Conservation (phyloP, 2,329 filamentous ascomycete species). For the Sporothrix luriei region DNA sequence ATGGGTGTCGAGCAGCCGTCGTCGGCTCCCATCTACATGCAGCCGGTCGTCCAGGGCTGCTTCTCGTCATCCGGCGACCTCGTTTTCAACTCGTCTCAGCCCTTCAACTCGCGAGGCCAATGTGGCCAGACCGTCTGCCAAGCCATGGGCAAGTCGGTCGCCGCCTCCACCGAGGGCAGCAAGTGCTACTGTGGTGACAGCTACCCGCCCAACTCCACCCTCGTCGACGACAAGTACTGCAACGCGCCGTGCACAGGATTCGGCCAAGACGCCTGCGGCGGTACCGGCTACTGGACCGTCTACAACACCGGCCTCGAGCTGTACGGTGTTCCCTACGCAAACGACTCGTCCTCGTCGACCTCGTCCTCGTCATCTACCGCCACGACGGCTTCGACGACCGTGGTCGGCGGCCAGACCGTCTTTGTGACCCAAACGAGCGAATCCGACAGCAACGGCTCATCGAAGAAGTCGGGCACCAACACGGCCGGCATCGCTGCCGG, state of each 20-base stretch:
- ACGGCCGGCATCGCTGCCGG: slow-evolving; percentile 85
- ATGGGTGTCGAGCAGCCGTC: slow-evolving; percentile 46
- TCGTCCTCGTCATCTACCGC: slow-evolving; percentile 21
- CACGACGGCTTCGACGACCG: slow-evolving; percentile 35
- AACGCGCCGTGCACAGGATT: slow-evolving; percentile 67
- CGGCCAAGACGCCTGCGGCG: slow-evolving; percentile 65
- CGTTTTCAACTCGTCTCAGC: slow-evolving; percentile 35
- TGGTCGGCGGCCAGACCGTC: slow-evolving; percentile 34
- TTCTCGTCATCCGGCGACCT: slow-evolving; percentile 51
- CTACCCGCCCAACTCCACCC: slow-evolving; percentile 61
- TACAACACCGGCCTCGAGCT: slow-evolving; percentile 56
- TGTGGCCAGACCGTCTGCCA: slow-evolving; percentile 49
- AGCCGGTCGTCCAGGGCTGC: slow-evolving; percentile 55
- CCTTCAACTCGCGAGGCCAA: slow-evolving; percentile 48
- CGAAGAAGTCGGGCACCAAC: slow-evolving; percentile 50
- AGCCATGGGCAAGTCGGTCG: slow-evolving; percentile 55
- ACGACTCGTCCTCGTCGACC: slow-evolving; percentile 36
- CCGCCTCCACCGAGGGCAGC: slow-evolving; percentile 62
- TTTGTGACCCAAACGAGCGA: slow-evolving; percentile 38
- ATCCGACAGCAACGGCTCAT: slow-evolving; percentile 36
- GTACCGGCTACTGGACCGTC: slow-evolving; percentile 51
- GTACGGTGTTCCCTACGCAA: slow-evolving; percentile 43
- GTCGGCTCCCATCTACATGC: slow-evolving; percentile 44
- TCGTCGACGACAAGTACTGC: slow-evolving; percentile 64
- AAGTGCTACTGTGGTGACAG: slow-evolving; percentile 74